Evolutionary conservation across 164 flowering plant genomes (phyloP).

Genomic region (Aristolochia contorta): DNA sequence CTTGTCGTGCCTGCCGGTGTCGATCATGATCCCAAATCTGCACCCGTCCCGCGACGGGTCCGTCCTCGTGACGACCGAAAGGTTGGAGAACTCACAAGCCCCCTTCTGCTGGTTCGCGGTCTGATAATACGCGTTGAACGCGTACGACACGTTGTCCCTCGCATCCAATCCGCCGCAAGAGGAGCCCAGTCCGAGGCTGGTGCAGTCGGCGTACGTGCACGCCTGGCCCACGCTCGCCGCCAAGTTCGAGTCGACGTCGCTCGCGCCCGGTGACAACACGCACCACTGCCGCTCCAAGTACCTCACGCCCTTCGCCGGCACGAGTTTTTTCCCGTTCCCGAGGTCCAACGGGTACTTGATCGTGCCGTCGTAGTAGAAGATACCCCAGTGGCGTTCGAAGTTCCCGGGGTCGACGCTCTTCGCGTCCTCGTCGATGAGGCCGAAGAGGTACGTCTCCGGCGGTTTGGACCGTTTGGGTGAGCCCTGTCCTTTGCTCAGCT

Average conservation of each 20-base stretch:
- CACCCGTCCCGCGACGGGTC: constrained; percentile 57
- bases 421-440: constrained; percentile 66
- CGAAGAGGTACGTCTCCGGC: constrained; percentile 63
- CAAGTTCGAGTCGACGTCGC: constrained; percentile 33
- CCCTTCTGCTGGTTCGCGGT: constrained; percentile 52
- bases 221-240: constrained; percentile 37
- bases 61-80: constrained; percentile 30
- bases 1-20: constrained; percentile 31
- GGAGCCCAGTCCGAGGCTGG: constrained; percentile 64
- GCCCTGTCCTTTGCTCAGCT: constrained; percentile 43
- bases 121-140: constrained; percentile 77
- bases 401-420: constrained; percentile 75
- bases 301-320: constrained; percentile 61
- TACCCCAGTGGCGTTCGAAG: constrained; percentile 94
- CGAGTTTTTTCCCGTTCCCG: constrained; percentile 29
- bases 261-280: constrained; percentile 60
- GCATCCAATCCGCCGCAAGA: constrained; percentile 56
- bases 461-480: constrained; percentile 56
- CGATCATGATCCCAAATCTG: constrained; percentile 59
- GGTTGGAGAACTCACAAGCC: constrained; percentile 40
- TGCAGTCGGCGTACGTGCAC: constrained; percentile 76
- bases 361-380: constrained; percentile 65
- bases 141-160: constrained; percentile 65
- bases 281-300: constrained; percentile 74
- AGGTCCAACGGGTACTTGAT: constrained; percentile 50